phyloP scores from a whole-genome alignment of 129 eudicot species.

The Oenanthe sinensis region DNA sequence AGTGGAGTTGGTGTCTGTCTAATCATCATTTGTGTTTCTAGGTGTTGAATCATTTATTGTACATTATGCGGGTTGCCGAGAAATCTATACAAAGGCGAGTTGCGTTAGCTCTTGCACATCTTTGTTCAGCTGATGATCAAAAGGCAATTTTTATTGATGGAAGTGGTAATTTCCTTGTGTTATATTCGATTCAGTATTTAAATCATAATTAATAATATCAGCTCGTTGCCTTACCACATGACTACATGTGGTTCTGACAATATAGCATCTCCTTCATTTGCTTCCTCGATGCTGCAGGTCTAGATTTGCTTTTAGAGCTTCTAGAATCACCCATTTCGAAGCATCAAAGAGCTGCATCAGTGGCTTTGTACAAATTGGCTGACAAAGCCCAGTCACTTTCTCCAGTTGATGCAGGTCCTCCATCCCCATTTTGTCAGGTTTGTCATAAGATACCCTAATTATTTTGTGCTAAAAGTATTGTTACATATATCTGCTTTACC shows the following conservation, averaged over 20 bases:
- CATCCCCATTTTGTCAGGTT: neutral
- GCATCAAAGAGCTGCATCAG: slow-evolving; percentile 51
- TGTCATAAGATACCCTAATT: neutral
- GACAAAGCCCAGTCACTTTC: slow-evolving; percentile 54
- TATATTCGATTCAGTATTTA: neutral
- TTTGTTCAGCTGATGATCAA: slow-evolving; percentile 78
- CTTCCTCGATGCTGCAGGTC: slow-evolving; percentile 30
- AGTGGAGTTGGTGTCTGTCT: neutral
- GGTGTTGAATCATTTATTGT: slow-evolving; percentile 66
- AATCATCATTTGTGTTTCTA: slow-evolving; percentile 16
- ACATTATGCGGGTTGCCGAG: slow-evolving; percentile 63
- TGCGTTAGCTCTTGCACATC: slow-evolving; percentile 91
- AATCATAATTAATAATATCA: neutral
- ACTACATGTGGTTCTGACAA: neutral
- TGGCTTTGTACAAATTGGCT: slow-evolving; percentile 69
- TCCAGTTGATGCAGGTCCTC: slow-evolving; percentile 63
- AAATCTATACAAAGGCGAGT: slow-evolving; percentile 54
- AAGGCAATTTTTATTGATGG: slow-evolving; percentile 57
- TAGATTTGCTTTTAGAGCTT: slow-evolving; percentile 72
- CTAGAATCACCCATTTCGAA: slow-evolving; percentile 47
- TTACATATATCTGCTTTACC: neutral
- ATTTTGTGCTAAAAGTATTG: neutral
- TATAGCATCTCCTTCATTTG: neutral
- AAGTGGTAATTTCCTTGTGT: slow-evolving; percentile 38
- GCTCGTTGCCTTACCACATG: neutral